Evolutionary conservation across 2,329 filamentous ascomycete genomes (phyloP).

Genomic region (Claviceps monticola): DNA sequence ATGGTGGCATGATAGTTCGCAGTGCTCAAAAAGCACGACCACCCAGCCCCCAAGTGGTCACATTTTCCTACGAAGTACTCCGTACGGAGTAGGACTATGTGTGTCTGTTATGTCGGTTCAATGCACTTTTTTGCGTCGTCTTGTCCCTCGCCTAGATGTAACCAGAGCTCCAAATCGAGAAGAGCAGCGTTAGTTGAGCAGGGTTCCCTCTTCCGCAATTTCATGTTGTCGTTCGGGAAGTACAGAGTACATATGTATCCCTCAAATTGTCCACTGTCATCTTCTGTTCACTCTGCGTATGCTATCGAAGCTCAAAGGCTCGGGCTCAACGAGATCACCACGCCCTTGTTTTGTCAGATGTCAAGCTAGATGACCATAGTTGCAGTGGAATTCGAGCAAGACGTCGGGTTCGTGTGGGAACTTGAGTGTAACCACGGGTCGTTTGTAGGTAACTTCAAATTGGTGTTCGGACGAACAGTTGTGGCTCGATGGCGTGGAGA

Average conservation of each 20-base stretch:
- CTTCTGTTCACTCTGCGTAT: not conserved
- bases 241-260: no score
- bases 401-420: not conserved
- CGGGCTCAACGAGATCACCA: not conserved
- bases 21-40: not conserved
- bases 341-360: not conserved
- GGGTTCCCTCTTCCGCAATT: not conserved
- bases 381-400: not conserved
- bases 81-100: no score
- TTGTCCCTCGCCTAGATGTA: conserved; percentile 2
- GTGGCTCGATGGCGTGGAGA: not conserved
- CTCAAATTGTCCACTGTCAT: no score
- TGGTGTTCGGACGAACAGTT: not conserved
- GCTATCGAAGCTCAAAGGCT: not conserved
- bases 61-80: no score
- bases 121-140: not conserved
- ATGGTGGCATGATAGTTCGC: no score
- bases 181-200: not conserved
- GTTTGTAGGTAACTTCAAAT: not conserved
- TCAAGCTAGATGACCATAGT: not conserved
- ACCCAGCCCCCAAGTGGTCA: not conserved
- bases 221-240: not conserved
- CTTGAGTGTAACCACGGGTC: not conserved
- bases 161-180: not conserved
- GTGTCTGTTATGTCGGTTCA: not conserved